Evolutionary conservation across 106 monocot species (phyloP), one percentile per base, ranked within the genome.

Genomic region (Allium fistulosum): DNA sequence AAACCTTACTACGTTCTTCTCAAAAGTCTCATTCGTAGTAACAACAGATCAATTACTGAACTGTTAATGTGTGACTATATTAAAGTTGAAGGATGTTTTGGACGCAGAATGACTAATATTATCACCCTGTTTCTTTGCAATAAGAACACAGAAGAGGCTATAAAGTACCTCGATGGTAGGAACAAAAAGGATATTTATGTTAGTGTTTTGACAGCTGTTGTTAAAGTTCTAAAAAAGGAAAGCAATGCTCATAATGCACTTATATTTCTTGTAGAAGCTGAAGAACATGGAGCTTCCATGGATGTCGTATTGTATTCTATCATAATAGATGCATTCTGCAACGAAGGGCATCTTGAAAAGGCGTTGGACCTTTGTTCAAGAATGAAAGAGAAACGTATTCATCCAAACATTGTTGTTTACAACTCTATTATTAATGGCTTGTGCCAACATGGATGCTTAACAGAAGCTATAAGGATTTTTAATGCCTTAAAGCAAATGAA

Each of bases 401-500:
- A 69, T 57, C 80, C 82, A 50, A 90, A 93, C 59, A 82, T 87
- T 79, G 61, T 82, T 49, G 80, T 78, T 17, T 89, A 87, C 62
- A 99, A 99, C 77, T 90, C 90, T 7, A 69, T 99, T 56, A 86
- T 93, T 58, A 81, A 87, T 81, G 82, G 87, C 59, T 77, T 99
- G 52, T 90, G 97, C 61, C 74, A 55, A 6, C 86, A 93, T 52
- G 97, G 97, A 53, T 90, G 87, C 70, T 74, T 99, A 0, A 45
- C 76, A 72, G 87, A 89, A 71, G 97, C 97, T 63, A 87, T 99
- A 66, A 84, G 87, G 75, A 14, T 99, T 28, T 93, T 99, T 64
- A 81, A 99, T 79, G 80, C 86, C 37, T 69, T 99, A 61, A 87
- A 87, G 51, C 26, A 15, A 14, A 82, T 70, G 17, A 59, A 72